Base-by-base conservation (phyloP, 1,284 basidiomycete genomes). In the Rhizopogon hawkerae region DNA sequence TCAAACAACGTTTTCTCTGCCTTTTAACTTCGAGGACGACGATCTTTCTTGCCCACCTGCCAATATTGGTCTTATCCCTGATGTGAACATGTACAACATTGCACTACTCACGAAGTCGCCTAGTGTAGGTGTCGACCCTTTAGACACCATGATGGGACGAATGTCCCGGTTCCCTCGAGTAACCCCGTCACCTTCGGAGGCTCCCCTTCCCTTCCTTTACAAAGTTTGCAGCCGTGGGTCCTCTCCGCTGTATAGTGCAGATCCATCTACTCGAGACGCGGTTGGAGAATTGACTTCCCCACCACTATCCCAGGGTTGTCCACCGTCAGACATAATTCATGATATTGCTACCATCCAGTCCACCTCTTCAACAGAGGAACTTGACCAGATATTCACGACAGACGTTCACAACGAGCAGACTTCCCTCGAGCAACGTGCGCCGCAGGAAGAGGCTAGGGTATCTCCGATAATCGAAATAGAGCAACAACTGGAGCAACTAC, bases 61-160 rank as follows among this genome's bases (percentile, higher is more conserved):
- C 29, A 42, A 65, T 5, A 51, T 69, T 14, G 67, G 70, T 13
- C 61, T 74, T 2, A 64, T 73, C n/a, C 67, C 65, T 21, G 76
- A 77, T 53, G 61, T 73, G 34, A 76, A 73, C 46, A 69, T 74
- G 68, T 71, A 68, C 47, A 59, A 65, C 18, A 48, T 54, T 2
- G 58, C 63, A 38, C 49, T 60, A 37, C 51, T 58, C 11, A 57
- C 58, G 46, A 60, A 63, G 29, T 49, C 48, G 36, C 60, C 58
- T 9, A 52, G 52, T 46, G 48, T 53, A 7, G 61, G 72, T 31
- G 65, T 81, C 48, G 72, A 79, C 55, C 78, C 78, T 33, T 61
- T 71, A 31, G 73, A 77, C 46, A 67, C 76, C 38, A 67, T 74
- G 55, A 67, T 74, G 54, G 56, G 63, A 29, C 39, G 6, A 36